Percentiles rank a stretch among this genome's conserved stretches.
Conservation (phyloP, 345 rosid genomes). For the Citrus maxima region DNA sequence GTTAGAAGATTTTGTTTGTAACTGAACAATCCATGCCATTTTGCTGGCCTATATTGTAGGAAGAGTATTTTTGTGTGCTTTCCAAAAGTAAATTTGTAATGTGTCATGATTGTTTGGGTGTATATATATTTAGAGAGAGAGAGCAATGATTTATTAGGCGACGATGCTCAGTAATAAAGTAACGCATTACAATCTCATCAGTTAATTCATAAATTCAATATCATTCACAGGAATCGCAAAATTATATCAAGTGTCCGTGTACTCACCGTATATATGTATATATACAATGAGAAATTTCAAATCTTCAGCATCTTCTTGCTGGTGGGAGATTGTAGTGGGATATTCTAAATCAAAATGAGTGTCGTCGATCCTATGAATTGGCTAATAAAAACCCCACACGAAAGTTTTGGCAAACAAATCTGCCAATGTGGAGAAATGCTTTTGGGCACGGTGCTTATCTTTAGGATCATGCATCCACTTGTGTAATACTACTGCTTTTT, state of each 20-base stretch:
- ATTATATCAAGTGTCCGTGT: too few relatives aligned
- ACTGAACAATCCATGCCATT: constrained; percentile 4
- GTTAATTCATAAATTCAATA: too few relatives aligned
- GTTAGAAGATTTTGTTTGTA: not conserved
- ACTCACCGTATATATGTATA: too few relatives aligned
- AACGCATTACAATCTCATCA: too few relatives aligned
- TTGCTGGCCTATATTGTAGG: not conserved
- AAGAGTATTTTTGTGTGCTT: not conserved
- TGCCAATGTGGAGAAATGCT: not conserved
- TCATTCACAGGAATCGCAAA: too few relatives aligned
- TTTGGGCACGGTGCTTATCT: not conserved
- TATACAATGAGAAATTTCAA: not conserved
- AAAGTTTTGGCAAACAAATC: not conserved
- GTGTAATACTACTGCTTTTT: not conserved
- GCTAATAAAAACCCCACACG: not conserved
- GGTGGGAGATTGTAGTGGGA: not conserved
- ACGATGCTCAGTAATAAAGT: too few relatives aligned
- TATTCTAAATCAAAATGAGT: not conserved
- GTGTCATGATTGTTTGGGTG: too few relatives aligned
- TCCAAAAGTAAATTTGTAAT: not conserved
- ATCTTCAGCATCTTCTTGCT: not conserved
- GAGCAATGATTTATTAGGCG: too few relatives aligned
- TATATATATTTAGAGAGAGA: too few relatives aligned
- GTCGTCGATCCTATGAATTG: not conserved
- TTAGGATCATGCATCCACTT: not conserved